Conservation (phyloP, 1,139 yeast species). For the Candida sojae region DNA sequence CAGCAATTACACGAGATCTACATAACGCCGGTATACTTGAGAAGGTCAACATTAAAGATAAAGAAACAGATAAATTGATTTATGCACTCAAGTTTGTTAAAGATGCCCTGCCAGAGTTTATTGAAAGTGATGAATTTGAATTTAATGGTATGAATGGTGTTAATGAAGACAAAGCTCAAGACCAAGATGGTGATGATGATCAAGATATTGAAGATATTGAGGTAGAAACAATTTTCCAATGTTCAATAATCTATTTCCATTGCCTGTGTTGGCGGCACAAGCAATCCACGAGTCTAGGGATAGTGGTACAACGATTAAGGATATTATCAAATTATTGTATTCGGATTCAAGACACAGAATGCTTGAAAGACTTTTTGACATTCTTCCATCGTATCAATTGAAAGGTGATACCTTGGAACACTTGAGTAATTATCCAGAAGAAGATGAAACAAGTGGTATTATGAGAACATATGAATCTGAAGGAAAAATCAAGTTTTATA, state of each 20-base stretch:
- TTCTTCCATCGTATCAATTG: constrained; percentile 35
- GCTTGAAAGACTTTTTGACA: constrained; percentile 51
- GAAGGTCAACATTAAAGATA: constrained; percentile 42
- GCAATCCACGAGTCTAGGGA: constrained; percentile 38
- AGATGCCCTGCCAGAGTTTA: constrained; percentile 37
- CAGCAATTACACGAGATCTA: constrained; percentile 52
- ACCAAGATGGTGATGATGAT: constrained; percentile 17
- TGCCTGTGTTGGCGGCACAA: constrained; percentile 62
- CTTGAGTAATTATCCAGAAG: constrained; percentile 23
- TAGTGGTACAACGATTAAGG: constrained; percentile 61
- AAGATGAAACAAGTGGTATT: constrained; percentile 32
- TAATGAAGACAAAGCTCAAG: constrained; percentile 15
- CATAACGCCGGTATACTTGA: constrained; percentile 56
- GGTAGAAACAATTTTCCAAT: constrained; percentile 1
- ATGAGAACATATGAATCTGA: constrained; percentile 70
- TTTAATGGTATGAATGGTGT: constrained; percentile 20
- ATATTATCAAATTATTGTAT: constrained; percentile 43
- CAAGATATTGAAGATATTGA: constrained; percentile 15
- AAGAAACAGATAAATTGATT: constrained; percentile 29
- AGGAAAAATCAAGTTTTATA: constrained; percentile 71
- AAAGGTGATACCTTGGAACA: constrained; percentile 26
- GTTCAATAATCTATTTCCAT: constrained; percentile 59
- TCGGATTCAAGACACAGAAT: constrained; percentile 57
- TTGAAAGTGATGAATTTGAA: constrained; percentile 17
- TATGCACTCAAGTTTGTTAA: constrained; percentile 61